Evolutionary conservation across 2,329 filamentous ascomycete species (phyloP), one percentile per base, ranked within the genome.

Genomic region (Fusarium sp.): DNA sequence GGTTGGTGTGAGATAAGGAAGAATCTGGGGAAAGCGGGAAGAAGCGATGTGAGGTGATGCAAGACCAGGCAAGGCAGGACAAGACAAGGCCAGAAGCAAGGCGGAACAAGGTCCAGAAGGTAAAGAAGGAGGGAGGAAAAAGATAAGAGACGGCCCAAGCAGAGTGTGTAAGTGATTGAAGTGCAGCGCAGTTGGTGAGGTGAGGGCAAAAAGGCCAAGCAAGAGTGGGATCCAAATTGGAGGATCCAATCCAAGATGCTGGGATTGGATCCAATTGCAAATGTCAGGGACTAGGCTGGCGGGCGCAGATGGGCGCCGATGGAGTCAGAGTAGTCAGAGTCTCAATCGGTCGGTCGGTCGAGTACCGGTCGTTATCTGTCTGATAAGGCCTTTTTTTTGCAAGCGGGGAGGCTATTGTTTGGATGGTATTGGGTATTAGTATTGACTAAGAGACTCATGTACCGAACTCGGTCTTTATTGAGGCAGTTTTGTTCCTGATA

Each of bases 281-380:
- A 65, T 73, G 62, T 68, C 69, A 75, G 67, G 65, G 71, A 71
- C 64, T 66, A 56, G 28, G 37, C 50, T 43, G 50, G 42, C 42
- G 52, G 76, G 72, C 73, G 73, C 71, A 75, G 75, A 75, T 70
- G 75, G 67, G 70, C 73, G 73, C 73, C 58, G 73, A 74, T 75
- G 73, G 64, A 55, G 71, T 69, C 67, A 39, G 70, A 49, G 31
- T 37, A 37, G 31, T 37, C 31, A 37, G 31, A 34, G 34, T 37
- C 34, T 37, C 34, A 37, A 18, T 37, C 34, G 34, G 71, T 62
- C 62, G 48, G 68, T 72, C 45, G 53, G 71, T 72, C 67, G 65
- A 72, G 31, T 39, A 41, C 31, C 66, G 48, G 70, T 72, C 41
- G 51, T 66, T 73, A 72, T 37, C 34, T 37, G 34, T 70, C 73